Evolutionary conservation across 345 rosid genomes (phyloP), one percentile per base, ranked within the genome.

Genomic region (Anastatica hierochuntica): DNA sequence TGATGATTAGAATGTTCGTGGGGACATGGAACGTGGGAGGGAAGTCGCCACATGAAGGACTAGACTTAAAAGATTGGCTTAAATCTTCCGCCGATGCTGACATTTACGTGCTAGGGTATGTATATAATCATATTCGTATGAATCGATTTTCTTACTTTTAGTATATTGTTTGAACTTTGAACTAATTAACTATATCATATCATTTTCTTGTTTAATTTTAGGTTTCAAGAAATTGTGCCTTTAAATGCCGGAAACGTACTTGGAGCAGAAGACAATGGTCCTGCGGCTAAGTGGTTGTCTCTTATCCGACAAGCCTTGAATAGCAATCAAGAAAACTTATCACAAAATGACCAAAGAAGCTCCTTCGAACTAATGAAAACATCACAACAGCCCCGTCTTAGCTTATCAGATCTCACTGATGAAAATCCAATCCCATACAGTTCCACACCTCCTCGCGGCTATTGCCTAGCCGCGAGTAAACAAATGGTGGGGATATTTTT

Each of bases 21-120:
- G 96, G 94, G 68, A 87, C 96, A 45, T 87, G 96, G 96, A 87
- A 87, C 72, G 96, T 84, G 26, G 96, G 94, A 50, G 96, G 96
- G 51, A 79, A 76, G 62, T 72, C 89, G 10, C 96, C 96, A 14
- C 72, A 81, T 30, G 79, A 74, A 14, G 80, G 73, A 21, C 62
- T 87, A 72, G 75, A 77, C 75, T 56, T 87, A 33, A 62, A 43
- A 62, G 87, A 87, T 50, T 87, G 96, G 89, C 76, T 83, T 18
- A 69, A 47, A 5, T 60, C 77, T 13, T 68, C 81, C 9, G 36
- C 77, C 7, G 77, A 84, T 9, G 83, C 89, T 5, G 94, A 87
- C 61, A 76, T 87, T 41, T 83, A 83, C 51, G 96, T 83, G 63
- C 72, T 87, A 39, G 96, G 96, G 96, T 87, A 87, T 41, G 66